Base-by-base conservation (phyloP, 805 yeast genomes). In the Ogataea ramenticola region DNA sequence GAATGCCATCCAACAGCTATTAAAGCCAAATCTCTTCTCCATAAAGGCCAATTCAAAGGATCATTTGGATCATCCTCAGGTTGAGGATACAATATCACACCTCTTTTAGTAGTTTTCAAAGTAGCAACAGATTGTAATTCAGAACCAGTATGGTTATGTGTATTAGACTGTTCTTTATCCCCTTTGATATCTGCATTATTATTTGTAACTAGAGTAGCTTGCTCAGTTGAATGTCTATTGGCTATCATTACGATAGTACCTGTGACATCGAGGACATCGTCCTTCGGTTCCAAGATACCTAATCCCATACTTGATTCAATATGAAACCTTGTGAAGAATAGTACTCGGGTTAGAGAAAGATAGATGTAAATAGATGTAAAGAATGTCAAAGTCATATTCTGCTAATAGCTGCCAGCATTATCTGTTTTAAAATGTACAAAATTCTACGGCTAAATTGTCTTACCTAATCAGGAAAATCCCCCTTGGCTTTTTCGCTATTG, bases 51-150 rank as follows among this genome's bases (percentile, higher is more conserved):
- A 52, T 79, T 80, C 35, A 79, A 63, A 2, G 86, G 86, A 49
- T 79, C 86, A 51, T 80, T 78, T 4, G 82, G 80, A 48, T 73
- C 65, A 50, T 78, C 75, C 33, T 74, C 77, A 5, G 86, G 86
- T 55, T 79, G 86, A 0, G 86, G 86, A 43, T 67, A 61, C 31
- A 80, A 60, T 30, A 79, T 68, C 20, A 79, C 60, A 1, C 84
- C 84, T 3, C 58, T 55, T 8, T 64, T 56, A 5, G 75, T 71
- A 37, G 65, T 69, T 46, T 79, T 78, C 40, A 76, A 56, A 0
- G 65, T 49, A 21, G 39, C 17, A 22, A 26, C 34, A 24, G 34
- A 21, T 14, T 34, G 39, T 19, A 16, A 14, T 34, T 26, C 20
- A 8, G n/a, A 17, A 12, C 17, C 30, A 16, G 32, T n/a, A 32